Evolutionary conservation across 805 yeast genomes (phyloP), one percentile per base, ranked within the genome.

Genomic region (Priceomyces castillae): DNA sequence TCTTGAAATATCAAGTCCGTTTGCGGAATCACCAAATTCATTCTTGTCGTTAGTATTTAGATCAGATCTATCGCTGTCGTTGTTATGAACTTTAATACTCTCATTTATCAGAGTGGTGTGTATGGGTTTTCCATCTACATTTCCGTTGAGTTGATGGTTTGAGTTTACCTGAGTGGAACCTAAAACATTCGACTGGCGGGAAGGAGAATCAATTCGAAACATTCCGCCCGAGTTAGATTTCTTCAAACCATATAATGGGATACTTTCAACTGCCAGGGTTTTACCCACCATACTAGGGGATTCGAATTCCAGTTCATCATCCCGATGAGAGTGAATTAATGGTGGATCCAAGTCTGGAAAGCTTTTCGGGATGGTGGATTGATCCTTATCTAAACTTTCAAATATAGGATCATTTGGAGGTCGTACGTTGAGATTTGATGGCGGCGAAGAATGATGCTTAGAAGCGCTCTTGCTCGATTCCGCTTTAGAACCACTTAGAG

Each of bases 351-450:
- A 22, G 6, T 22, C 25, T 7, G 9, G 9, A 9, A 7, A 9
- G 25, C 9, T 22, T 22, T 22, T 9, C 9, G 25, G 25, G 25
- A 22, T 22, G 31, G 15, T n/a, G 31, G n/a, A 4, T 28, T 4
- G 10, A 28, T 11, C 15, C 4, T 28, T n/a, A n/a, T 28, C 10
- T 11, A n/a, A 11, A 11, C 10, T n/a, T 28, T 28, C 7, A n/a
- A 28, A n/a, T n/a, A 11, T 5, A 28, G 10, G 15, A 28, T 6
- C 7, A 28, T 26, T 39, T 22, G 52, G 30, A 1, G 56, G 58
- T 14, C 46, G 30, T 2, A 55, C 48, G 35, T 47, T 57, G 7
- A 58, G 42, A 43, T 48, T 52, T 1, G 62, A 47, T 10, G 61
- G 63, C 6, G 63, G 60, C 2, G 60, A 57, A n/a, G 40, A 30